Percentiles rank a stretch among this genome's conserved stretches.
Evolutionary conservation across 768 basidiomycete species (phyloP).

Genomic region (Trametes maxima): DNA sequence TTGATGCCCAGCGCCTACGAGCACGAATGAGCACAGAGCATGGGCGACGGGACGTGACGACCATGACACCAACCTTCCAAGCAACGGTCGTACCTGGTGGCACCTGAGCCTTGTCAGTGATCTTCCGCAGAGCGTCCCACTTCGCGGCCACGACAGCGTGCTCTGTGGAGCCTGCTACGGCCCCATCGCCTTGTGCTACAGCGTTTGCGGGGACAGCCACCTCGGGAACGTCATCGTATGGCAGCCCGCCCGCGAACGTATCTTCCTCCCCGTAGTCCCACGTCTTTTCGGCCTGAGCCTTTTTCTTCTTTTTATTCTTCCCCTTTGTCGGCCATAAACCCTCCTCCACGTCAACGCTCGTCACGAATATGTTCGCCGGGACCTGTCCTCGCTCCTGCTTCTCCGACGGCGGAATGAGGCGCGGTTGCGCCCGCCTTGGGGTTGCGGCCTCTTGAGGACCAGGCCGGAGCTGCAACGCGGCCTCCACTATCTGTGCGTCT

Average conservation of each 20-base stretch:
- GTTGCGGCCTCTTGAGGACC: background rate
- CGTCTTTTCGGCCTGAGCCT: slow-evolving; percentile 22
- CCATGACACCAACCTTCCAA: slow-evolving; percentile 36
- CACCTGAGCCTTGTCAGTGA: slow-evolving; percentile 24
- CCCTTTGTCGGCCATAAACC: slow-evolving; percentile 42
- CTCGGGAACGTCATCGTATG: slow-evolving; percentile 37
- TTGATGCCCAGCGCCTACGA: slow-evolving; percentile 60
- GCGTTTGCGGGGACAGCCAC: background rate
- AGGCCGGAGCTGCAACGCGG: background rate
- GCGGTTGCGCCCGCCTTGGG: slow-evolving; percentile 27
- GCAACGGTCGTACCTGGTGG: slow-evolving; percentile 30
- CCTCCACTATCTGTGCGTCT: slow-evolving; percentile 14
- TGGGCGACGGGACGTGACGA: background rate
- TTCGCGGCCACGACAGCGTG: slow-evolving; percentile 25
- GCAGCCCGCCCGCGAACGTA: slow-evolving; percentile 30
- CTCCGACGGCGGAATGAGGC: slow-evolving; percentile 66
- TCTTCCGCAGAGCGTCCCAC: slow-evolving; percentile 30
- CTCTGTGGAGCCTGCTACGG: slow-evolving; percentile 21
- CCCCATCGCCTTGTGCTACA: background rate
- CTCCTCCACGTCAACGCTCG: slow-evolving; percentile 70
- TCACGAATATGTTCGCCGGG: slow-evolving; percentile 68
- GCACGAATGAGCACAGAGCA: background rate
- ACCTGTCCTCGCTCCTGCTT: slow-evolving; percentile 49
- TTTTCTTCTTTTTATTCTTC: slow-evolving; percentile 38
- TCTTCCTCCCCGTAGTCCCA: slow-evolving; percentile 7